Conservation (phyloP, 257 asterid genomes). For the Craterostigma plantagineum region DNA sequence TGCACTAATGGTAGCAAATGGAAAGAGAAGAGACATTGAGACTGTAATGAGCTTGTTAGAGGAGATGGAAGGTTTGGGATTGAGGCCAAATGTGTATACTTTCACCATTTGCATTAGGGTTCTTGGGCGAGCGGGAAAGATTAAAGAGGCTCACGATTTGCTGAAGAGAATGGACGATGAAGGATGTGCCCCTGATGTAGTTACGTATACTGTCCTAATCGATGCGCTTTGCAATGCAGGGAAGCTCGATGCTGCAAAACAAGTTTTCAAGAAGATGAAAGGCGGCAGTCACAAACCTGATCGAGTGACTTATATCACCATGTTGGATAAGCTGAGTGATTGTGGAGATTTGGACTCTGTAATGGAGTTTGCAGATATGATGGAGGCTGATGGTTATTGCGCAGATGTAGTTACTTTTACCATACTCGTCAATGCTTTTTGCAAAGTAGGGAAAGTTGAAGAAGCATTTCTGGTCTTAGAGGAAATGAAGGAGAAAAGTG, state of each 20-base stretch:
- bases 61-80: constrained; percentile 69
- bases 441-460: constrained; percentile 48
- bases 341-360: constrained; percentile 53
- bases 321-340: constrained; percentile 69
- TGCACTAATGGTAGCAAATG: constrained; percentile 89
- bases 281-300: constrained; percentile 67
- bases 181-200: constrained; percentile 89
- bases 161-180: constrained; percentile 71
- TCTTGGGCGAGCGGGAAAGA: constrained; percentile 85
- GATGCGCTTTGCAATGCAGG: constrained; percentile 95
- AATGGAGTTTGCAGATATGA: constrained; percentile 42
- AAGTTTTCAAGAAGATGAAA: constrained; percentile 65
- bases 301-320: constrained; percentile 77
- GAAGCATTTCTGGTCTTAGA: constrained; percentile 57
- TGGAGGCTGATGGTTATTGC: constrained; percentile 75
- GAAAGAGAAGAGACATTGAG: constrained; percentile 60
- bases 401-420: constrained; percentile 80
- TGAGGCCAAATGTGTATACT: constrained; percentile 82
- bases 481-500: constrained; percentile 46
- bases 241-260: constrained; percentile 51
- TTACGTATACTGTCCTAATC: constrained; percentile 80
- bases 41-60: constrained; percentile 60
- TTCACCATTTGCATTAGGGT: constrained; percentile 87
- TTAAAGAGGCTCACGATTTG: constrained; percentile 43
- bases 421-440: constrained; percentile 58